Conservation (phyloP, 2,329 filamentous ascomycete species). For the Alternaria tenuissima region DNA sequence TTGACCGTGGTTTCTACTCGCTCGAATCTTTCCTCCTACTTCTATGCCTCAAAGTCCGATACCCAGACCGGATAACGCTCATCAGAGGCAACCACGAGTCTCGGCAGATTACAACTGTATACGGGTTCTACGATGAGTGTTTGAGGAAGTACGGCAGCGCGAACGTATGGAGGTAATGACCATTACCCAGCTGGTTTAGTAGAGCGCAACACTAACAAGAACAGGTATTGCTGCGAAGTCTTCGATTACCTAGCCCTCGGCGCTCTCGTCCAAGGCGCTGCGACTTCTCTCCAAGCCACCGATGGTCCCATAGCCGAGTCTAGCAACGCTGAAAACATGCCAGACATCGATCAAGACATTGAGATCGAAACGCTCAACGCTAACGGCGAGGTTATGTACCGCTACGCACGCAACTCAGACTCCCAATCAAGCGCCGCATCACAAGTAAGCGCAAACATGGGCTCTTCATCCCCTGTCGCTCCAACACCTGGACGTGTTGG, state of each 20-base stretch:
- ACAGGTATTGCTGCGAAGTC: conserved; percentile 85
- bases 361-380: conserved; percentile 95
- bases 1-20: conserved; percentile 97
- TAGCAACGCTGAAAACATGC: conserved; percentile 59
- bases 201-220: not conserved
- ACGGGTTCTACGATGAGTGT: conserved; percentile 98
- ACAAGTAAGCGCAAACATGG: conserved; percentile 41
- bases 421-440: conserved; percentile 48
- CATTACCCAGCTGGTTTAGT: accelerated
- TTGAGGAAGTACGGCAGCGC: conserved; percentile 94
- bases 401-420: conserved; percentile 64
- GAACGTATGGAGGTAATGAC: conserved; percentile 77
- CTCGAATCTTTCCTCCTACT: conserved; percentile 96
- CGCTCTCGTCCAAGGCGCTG: conserved; percentile 87
- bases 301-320: conserved; percentile 61
- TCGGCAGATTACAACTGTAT: conserved; percentile 94
- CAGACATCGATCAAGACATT: conserved; percentile 72
- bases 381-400: conserved; percentile 78
- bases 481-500: conserved; percentile 66
- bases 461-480: conserved; percentile 50
- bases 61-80: conserved; percentile 95
- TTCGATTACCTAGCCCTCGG: conserved; percentile 96
- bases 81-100: conserved; percentile 97
- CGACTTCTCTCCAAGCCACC: conserved; percentile 69
- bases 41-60: conserved; percentile 94